Conservation (phyloP, 2,329 filamentous ascomycete species). For the Penicillium concentricum region DNA sequence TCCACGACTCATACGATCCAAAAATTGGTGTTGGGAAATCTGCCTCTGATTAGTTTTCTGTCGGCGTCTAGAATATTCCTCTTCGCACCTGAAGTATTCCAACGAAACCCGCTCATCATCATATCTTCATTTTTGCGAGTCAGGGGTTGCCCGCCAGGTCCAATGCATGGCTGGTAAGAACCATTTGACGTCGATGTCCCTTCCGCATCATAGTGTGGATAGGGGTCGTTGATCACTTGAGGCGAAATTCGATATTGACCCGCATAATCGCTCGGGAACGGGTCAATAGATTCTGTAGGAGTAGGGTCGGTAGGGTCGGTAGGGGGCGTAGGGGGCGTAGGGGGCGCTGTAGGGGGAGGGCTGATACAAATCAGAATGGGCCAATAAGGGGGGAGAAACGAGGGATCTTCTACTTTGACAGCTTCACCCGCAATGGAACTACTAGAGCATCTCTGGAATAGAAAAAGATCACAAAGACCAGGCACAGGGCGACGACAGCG, state of each 20-base stretch:
- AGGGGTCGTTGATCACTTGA: slow-evolving; percentile 9
- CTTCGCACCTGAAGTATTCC: slow-evolving; percentile 6
- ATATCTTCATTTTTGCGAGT: slow-evolving; percentile 3
- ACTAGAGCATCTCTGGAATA: slow-evolving; percentile 2
- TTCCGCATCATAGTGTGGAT: slow-evolving; percentile 7
- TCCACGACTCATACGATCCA: slow-evolving; percentile 15
- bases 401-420: not conserved
- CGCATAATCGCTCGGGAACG: slow-evolving; percentile 4
- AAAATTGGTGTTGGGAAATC: slow-evolving; percentile 13
- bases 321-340: too few species aligned
- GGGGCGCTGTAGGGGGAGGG: not conserved
- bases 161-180: slow-evolving; percentile 5
- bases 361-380: slow-evolving; percentile 3
- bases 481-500: not conserved
- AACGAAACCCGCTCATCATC: slow-evolving; percentile 11
- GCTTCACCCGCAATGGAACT: not conserved
- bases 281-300: not conserved
- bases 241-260: not conserved
- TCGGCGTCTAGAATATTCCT: not conserved
- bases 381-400: not conserved
- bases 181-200: slow-evolving; percentile 4
- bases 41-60: not conserved
- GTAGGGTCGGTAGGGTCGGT: not conserved
- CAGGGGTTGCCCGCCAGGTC: slow-evolving; percentile 3
- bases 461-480: not conserved